Evolutionary conservation across 257 asterid genomes (phyloP), one percentile per base, ranked within the genome.

Genomic region (Capsicum pubescens): DNA sequence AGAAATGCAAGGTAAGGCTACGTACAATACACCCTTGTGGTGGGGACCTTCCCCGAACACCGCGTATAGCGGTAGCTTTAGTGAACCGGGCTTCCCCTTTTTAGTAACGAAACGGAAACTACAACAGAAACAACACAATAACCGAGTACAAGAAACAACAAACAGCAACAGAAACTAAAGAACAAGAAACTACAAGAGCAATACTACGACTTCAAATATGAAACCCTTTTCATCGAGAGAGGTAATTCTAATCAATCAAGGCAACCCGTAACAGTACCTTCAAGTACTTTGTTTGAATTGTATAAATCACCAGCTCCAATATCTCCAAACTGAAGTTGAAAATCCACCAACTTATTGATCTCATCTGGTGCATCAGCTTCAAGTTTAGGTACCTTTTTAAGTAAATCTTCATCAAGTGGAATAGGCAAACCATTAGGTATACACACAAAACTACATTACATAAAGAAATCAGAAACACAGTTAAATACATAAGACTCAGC

Each of bases 401-500:
- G 50, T n/a, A 86, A 70, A 3, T 77, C 63, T 4, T 56, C 87
- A 0, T 84, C 87, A 14, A 59, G 11, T 3, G 89, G 91, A 76
- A 90, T 81, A 4, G 93, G 90, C 79, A 58, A 80, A 35, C 86
- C 90, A 7, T 36, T 16, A n/a, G 87, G 67, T 77, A 86, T 0
- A 39, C n/a, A 42, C 46, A 60, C 3, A 78, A 55, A 48, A 83
- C 61, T 11, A 74, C 19, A 48, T 21, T 74, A 54, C n/a, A 16
- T 10, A 19, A 86, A 79, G 48, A 90, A 87, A 0, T 90, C 92
- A 1, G 95, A 89, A 16, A 89, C 90, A 87, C 93, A 87, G 82
- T 90, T 92, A 12, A 91, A 90, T 39, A 87, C 79, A 85, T 91
- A 90, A 0, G 91, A 84, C 55, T 91, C 94, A 1, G 90, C 88